Conservation (phyloP, 768 basidiomycete species). For the Russula virescens region DNA sequence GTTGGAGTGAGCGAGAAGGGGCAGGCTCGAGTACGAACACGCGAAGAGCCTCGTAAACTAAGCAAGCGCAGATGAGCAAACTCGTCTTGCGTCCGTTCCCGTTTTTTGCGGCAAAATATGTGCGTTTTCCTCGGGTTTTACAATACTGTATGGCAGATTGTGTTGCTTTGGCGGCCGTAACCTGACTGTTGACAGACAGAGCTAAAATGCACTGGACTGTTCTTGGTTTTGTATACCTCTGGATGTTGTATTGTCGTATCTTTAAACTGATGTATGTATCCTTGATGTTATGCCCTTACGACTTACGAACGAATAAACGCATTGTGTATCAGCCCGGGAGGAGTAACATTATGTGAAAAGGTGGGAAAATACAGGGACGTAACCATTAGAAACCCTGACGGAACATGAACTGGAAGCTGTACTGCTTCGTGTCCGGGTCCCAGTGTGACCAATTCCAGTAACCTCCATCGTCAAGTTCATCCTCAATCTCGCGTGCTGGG, state of each 20-base stretch:
- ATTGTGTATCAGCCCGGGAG: background rate
- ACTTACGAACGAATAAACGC: background rate
- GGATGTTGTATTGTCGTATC: conserved; percentile 3
- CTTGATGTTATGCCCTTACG: background rate
- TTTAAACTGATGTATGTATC: conserved; percentile 13
- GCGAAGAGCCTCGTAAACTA: conserved; percentile 11
- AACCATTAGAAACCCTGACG: conserved; percentile 41
- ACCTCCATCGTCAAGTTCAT: conserved; percentile 83
- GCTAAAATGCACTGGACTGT: background rate
- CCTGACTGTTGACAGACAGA: background rate
- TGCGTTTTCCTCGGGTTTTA: background rate
- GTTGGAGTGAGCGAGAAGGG: background rate
- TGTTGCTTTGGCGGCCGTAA: background rate
- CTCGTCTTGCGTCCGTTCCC: background rate
- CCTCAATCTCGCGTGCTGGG: conserved; percentile 94
- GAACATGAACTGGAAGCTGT: conserved; percentile 98
- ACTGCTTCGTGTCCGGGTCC: conserved; percentile 99
- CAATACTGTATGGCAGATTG: background rate
- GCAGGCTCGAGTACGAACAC: background rate
- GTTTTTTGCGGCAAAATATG: background rate
- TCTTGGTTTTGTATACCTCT: background rate
- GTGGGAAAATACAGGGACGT: background rate
- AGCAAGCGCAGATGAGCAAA: conserved; percentile 15
- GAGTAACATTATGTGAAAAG: background rate
- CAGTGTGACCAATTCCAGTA: conserved; percentile 99